Evolutionary conservation across 192 early-diverging fungal genomes (phyloP).

Genomic region (Anaeromyces robustus): DNA sequence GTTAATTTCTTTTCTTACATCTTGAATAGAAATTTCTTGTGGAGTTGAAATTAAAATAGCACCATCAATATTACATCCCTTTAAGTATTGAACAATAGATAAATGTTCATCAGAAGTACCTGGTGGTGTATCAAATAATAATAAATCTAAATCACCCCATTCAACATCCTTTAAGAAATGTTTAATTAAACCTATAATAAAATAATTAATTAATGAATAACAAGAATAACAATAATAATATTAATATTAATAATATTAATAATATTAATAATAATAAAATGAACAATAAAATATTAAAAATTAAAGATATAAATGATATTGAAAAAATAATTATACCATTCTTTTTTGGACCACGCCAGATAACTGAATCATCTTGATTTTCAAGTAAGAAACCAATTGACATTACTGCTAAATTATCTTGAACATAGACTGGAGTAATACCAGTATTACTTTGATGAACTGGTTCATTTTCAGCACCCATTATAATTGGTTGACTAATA

Average conservation of each 20-base stretch:
- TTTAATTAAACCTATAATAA: slow-evolving; percentile 63
- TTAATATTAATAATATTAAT: too few relatives aligned
- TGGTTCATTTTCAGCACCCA: slow-evolving; percentile 67
- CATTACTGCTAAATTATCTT: slow-evolving; percentile 52
- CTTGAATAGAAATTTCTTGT: slow-evolving; percentile 59
- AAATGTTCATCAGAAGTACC: slow-evolving; percentile 93
- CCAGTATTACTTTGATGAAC: slow-evolving; percentile 70
- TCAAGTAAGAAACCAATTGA: slow-evolving; percentile 86
- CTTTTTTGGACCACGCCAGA: slow-evolving; percentile 93
- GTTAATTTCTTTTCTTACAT: slow-evolving; percentile 96
- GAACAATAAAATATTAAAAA: too few relatives aligned
- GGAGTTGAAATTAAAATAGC: slow-evolving; percentile 88
- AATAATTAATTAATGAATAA: too few relatives aligned
- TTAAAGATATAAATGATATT: too few relatives aligned
- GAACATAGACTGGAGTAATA: slow-evolving; percentile 7
- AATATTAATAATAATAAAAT: too few relatives aligned
- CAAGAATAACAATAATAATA: too few relatives aligned
- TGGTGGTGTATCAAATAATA: slow-evolving; percentile 92
- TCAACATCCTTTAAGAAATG: slow-evolving; percentile 93
- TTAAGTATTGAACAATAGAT: slow-evolving; percentile 62
- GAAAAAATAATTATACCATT: too few relatives aligned
- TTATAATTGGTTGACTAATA: slow-evolving; percentile 49
- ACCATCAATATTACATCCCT: slow-evolving; percentile 61
- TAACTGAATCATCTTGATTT: slow-evolving; percentile 74
- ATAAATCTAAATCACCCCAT: slow-evolving; percentile 79